Evolutionary conservation across 1,284 basidiomycete species (phyloP).

Genomic region (Tetrapyrgos nigripes): DNA sequence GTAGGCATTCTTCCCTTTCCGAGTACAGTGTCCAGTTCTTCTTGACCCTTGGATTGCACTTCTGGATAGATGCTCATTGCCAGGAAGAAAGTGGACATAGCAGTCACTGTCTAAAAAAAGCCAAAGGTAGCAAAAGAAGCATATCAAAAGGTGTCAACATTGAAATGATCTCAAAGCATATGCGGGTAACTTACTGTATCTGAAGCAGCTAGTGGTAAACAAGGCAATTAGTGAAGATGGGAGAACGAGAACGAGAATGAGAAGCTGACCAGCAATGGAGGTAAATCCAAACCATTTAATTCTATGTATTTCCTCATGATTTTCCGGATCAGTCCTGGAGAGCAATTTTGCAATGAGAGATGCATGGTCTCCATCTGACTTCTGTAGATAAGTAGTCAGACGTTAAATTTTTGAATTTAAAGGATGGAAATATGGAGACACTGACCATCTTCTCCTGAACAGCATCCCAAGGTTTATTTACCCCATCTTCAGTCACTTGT

Average conservation of each 20-base stretch:
- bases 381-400: no score
- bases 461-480: no score
- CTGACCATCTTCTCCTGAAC: no score
- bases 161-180: background rate
- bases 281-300: background rate
- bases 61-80: constrained; percentile 52
- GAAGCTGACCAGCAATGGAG: background rate
- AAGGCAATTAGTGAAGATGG: no score
- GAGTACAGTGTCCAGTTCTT: constrained; percentile 51
- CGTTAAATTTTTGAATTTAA: no score
- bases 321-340: no score
- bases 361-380: no score
- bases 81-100: constrained; percentile 46
- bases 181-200: constrained; percentile 24
- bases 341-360: no score
- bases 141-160: no score
- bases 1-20: constrained; percentile 47
- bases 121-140: background rate
- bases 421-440: no score
- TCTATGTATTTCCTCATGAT: no score
- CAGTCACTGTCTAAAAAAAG: constrained; percentile 41
- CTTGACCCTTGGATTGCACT: constrained; percentile 47
- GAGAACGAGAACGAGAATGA: background rate
- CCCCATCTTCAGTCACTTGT: no score
- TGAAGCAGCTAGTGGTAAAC: constrained; percentile 26